phyloP scores from a whole-genome alignment of 2,329 filamentous ascomycete species.

The Knufia petricola region DNA sequence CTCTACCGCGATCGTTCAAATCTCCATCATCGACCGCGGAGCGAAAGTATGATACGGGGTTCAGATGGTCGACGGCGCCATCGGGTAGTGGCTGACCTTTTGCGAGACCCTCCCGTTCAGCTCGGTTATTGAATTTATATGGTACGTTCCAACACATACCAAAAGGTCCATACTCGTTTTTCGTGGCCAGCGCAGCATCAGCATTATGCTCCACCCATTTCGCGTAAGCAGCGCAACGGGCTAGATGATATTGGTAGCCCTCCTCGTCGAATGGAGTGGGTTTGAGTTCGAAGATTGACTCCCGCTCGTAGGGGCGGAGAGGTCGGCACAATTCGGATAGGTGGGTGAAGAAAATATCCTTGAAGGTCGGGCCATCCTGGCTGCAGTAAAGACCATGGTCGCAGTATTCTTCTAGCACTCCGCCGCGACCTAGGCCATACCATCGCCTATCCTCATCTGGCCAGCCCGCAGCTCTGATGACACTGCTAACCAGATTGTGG shows the following conservation, averaged over 20 bases:
- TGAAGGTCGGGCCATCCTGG: slow-evolving; percentile 83
- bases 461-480: slow-evolving; percentile 74
- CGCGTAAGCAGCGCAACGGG: slow-evolving; percentile 55
- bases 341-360: slow-evolving; percentile 91
- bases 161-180: slow-evolving; percentile 59
- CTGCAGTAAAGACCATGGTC: slow-evolving; percentile 68
- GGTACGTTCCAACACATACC: slow-evolving; percentile 73
- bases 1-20: slow-evolving; percentile 66
- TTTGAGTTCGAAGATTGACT: slow-evolving; percentile 35
- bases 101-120: slow-evolving; percentile 27
- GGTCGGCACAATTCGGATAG: slow-evolving; percentile 66
- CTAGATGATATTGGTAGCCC: slow-evolving; percentile 35
- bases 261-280: slow-evolving; percentile 28
- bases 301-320: slow-evolving; percentile 42
- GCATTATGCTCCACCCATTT: slow-evolving; percentile 75
- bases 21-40: slow-evolving; percentile 36
- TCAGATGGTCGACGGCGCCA: slow-evolving; percentile 42
- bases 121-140: slow-evolving; percentile 19
- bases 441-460: slow-evolving; percentile 42
- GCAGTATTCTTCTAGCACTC: slow-evolving; percentile 75
- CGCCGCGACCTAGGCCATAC: slow-evolving; percentile 66
- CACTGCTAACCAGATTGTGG: slow-evolving; percentile 62
- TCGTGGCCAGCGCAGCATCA: slow-evolving; percentile 59
- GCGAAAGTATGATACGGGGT: slow-evolving; percentile 24
- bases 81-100: slow-evolving; percentile 27